Evolutionary conservation across 2,329 filamentous ascomycete species (phyloP).

Genomic region (Cytospora chrysosperma): DNA sequence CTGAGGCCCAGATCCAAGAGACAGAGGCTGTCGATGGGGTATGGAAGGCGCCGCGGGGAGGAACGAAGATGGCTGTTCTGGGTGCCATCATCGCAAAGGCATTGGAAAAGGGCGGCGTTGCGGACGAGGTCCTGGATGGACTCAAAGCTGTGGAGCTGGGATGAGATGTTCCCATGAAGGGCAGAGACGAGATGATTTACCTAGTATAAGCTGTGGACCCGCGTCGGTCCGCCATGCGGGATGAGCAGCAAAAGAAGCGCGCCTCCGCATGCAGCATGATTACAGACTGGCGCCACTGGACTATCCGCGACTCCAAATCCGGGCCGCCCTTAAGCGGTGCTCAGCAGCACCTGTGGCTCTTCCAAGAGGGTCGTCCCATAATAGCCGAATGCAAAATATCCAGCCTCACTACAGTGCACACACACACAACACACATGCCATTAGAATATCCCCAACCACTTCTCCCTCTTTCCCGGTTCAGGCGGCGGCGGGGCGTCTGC

Average conservation of each 20-base stretch:
- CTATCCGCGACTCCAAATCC: background rate
- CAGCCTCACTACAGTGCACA: background rate
- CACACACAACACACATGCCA: constrained; percentile 7
- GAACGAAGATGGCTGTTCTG: constrained; percentile 73
- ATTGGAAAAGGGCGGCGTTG: constrained; percentile 74
- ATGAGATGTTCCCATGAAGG: constrained; percentile 35
- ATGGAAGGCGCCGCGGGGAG: constrained; percentile 83
- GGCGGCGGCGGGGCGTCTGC: constrained; percentile 23
- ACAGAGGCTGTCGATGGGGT: constrained; percentile 67
- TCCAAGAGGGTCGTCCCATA: background rate
- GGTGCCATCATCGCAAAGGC: constrained; percentile 74
- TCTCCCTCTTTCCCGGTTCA: constrained; percentile 39
- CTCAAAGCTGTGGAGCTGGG: constrained; percentile 72
- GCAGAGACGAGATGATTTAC: constrained; percentile 14
- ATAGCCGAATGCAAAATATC: background rate
- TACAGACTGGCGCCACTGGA: background rate
- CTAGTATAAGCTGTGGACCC: constrained; percentile 12
- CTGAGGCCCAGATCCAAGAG: constrained; percentile 44
- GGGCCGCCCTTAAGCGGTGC: background rate
- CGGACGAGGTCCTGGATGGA: constrained; percentile 80
- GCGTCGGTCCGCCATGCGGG: background rate
- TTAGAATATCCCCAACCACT: constrained; percentile 78
- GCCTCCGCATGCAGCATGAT: background rate
- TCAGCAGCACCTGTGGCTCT: background rate
- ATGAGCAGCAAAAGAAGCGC: background rate